Percentiles rank a stretch among this genome's conserved stretches.
Conservation (phyloP, 208 protist species). For the Crithidia fasciculata region DNA sequence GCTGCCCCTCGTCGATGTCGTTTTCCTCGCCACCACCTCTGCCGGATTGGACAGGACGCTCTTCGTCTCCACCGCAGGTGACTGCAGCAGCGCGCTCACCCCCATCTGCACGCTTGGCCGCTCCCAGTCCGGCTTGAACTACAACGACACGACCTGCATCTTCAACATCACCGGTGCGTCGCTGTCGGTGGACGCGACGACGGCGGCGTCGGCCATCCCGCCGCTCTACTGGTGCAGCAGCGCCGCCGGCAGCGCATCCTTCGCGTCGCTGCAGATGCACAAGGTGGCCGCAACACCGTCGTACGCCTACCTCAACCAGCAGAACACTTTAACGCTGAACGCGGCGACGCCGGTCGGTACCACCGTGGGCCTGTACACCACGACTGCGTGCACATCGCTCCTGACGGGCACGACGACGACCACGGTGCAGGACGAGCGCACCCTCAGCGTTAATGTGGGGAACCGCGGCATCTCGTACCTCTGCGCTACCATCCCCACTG, state of each 20-base stretch:
- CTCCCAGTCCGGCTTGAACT: conserved; percentile 19
- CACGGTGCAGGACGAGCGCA: conserved; percentile 18
- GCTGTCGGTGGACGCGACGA: conserved; percentile 34
- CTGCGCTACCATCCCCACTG: conserved; percentile 45
- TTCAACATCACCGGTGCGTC: conserved; percentile 48
- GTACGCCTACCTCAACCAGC: conserved; percentile 31
- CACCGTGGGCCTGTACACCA: conserved; percentile 53
- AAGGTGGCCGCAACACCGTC: conserved; percentile 37
- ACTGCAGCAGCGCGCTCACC: conserved; percentile 17
- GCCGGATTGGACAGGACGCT: conserved; percentile 36
- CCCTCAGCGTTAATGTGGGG: conserved; percentile 24
- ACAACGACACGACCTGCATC: conserved; percentile 50
- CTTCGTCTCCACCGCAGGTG: conserved; percentile 46
- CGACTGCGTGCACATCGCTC: conserved; percentile 24
- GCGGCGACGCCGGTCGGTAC: conserved; percentile 49
- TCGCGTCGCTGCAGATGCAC: conserved; percentile 38
- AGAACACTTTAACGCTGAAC: conserved; percentile 38
- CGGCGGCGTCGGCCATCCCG: conserved; percentile 34
- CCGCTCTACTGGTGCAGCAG: conserved; percentile 64
- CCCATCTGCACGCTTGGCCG: conserved; percentile 46
- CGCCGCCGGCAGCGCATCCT: conserved; percentile 21
- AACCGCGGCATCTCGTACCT: conserved; percentile 35
- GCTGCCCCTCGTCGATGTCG: conserved; percentile 60
- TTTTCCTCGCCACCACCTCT: conserved; percentile 50
- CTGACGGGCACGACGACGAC: conserved; percentile 10